Base-by-base conservation (phyloP, 768 basidiomycete species). In the Termitomyces sp. region DNA sequence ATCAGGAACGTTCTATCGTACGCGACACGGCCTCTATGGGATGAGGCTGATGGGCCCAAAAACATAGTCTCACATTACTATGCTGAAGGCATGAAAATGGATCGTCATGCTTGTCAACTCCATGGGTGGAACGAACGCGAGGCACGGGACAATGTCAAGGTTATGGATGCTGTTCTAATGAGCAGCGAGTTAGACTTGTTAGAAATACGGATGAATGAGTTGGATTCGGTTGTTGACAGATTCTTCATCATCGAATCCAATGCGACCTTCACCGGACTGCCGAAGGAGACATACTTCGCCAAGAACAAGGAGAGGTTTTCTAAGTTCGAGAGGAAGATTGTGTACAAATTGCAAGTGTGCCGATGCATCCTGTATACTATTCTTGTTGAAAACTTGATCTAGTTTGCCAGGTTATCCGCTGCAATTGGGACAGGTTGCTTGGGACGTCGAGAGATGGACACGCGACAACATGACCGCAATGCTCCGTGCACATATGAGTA, bases 201-300 rank as follows among this genome's bases (percentile, higher is more conserved):
- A 50, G 84, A 86, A 66, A 79, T 86, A 54, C 78, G 86, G 22
- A 69, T 86, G 71, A 72, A 83, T 68, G 86, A 87, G 67, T 74
- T 86, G 52, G 77, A 79, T 56, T 67, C 76, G 5, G 74, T 82
- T 48, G 83, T 85, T 28, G 79, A 83, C 66, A 71, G 76, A 22
- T 85, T 86, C 70, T 76, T 85, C 65, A 78, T 87, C 63, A 71
- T 86, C 52, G 84, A 86, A 65, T 81, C 80, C 50, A 82, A 83
- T 63, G 74, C 75, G 18, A 86, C 83, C 14, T 85, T 86, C 67
- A 85, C 84, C 5, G 85, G 85, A 3, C 61, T 81, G 33, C 75
- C 79, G 6, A 86, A 87, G 66, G 73, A 77, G 41, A 76, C 76
- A 1, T 76, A 74, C 58, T 84, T 85, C 62, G 68, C 72, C 2